Evolutionary conservation across 1,139 yeast genomes (phyloP).

Genomic region (Scheffersomyces stambukii): DNA sequence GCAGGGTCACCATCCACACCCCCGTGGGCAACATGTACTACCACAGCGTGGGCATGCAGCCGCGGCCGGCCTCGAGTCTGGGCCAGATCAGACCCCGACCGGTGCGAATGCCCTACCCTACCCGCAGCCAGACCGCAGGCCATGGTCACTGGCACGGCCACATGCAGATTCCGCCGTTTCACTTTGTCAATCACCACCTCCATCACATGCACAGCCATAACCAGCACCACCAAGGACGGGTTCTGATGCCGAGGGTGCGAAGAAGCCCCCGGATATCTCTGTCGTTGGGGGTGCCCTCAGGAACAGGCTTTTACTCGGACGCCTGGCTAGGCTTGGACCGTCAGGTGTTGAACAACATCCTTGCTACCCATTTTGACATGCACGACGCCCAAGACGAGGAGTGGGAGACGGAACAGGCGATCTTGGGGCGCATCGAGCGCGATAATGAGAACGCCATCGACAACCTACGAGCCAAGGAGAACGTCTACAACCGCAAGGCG

Average conservation of each 20-base stretch:
- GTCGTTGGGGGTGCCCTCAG: conserved; percentile 1
- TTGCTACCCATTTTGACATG: conserved; percentile 4
- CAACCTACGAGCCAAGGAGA: conserved; percentile 28
- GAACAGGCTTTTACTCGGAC: conserved; percentile 3
- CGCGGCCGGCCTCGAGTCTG: background rate
- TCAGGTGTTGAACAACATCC: conserved; percentile 3
- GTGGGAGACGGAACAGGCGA: conserved; percentile 23
- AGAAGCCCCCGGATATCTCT: conserved; percentile 1
- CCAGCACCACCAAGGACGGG: conserved; percentile 2
- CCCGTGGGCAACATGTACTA: conserved; percentile 7
- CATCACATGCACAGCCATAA: background rate
- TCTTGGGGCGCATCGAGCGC: conserved; percentile 39
- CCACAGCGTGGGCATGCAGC: background rate
- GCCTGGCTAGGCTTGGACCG: conserved; percentile 3
- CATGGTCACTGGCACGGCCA: background rate
- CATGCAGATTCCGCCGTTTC: background rate
- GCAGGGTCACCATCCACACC: conserved; percentile 3
- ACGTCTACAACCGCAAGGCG: conserved; percentile 24
- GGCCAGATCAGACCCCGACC: background rate
- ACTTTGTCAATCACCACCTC: background rate
- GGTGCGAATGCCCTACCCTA: background rate
- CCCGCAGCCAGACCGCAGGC: background rate
- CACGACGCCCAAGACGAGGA: conserved; percentile 4
- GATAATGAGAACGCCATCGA: conserved; percentile 38
- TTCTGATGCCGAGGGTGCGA: conserved; percentile 1